Base-by-base conservation (phyloP, 441 rosid species). In the Viola pubescens region DNA sequence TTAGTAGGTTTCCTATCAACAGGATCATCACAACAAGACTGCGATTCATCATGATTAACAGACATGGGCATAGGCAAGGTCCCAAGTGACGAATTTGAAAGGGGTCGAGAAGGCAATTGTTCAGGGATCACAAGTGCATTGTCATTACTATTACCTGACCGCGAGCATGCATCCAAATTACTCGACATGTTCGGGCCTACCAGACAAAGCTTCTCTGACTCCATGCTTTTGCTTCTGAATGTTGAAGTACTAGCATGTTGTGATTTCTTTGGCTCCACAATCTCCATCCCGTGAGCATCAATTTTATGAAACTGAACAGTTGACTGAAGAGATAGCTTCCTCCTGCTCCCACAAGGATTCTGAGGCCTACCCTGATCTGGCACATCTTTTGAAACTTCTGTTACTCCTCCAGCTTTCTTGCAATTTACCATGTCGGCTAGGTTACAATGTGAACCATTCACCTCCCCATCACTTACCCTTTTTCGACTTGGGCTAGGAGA, bases 291-390 rank as follows among this genome's bases (percentile, higher is more conserved):
- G n/a, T 10, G 60, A 38, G 40, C 53, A 37, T 73, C 70, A 43
- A 60, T 63, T 61, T 62, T 74, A 58, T 61, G 70, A 55, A 46
- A 63, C 39, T 56, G 65, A 69, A 41, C 49, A 61, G 75, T 75
- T 51, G 72, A 71, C 3, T 68, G 74, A 41, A 75, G 65, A n/a
- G 85, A 73, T 55, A 74, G 55, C 52, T 71, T 79, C 70, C 62
- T 56, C 67, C 70, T 63, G 40, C 54, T 73, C 48, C 63, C 59
- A 41, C 49, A 43, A 6, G 47, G 13, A 51, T 56, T 68, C 48
- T 64, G 61, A 37, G 54, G 6, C 48, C 60, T 66, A 41, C 52
- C 5, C 19, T 46, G 58, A 11, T 54, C 59, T 39, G 48, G 62
- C 56, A 40, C 38, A 60, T 43, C 47, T 41, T 60, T 47, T 54